phyloP scores from a whole-genome alignment of 352 stramenopile genomes.

The Pythium diclinum region DNA sequence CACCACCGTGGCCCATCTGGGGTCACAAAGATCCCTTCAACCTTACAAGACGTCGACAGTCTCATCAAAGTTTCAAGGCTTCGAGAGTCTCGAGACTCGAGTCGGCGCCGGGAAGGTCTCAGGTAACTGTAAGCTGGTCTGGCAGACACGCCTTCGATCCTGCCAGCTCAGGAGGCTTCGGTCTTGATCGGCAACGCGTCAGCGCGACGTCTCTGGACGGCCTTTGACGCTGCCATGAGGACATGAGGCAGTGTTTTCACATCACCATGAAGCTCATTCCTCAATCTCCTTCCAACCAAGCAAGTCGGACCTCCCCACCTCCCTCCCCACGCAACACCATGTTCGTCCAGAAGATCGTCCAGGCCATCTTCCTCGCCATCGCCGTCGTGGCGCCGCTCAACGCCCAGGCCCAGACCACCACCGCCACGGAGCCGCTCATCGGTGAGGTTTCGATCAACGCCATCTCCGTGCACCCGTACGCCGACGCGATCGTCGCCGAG shows the following conservation, averaged over 20 bases:
- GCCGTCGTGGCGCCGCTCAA: constrained; percentile 6
- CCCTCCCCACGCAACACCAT: constrained; percentile 6
- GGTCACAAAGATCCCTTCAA: too few relatives aligned
- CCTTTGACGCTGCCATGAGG: neutral
- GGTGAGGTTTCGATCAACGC: constrained; percentile 28
- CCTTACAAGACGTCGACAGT: too few relatives aligned
- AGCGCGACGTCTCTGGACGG: too few relatives aligned
- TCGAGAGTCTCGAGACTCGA: too few relatives aligned
- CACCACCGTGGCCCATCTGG: neutral
- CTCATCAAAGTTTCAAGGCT: too few relatives aligned
- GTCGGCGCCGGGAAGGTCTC: too few relatives aligned
- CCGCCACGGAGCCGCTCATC: constrained; percentile 20
- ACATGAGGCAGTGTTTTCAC: neutral
- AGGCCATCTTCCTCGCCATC: constrained; percentile 13
- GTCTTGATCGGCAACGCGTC: too few relatives aligned
- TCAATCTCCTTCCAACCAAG: constrained; percentile 18
- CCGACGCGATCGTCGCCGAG: constrained; percentile 29
- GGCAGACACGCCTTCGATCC: too few relatives aligned
- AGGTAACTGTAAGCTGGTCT: too few relatives aligned
- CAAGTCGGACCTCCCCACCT: constrained; percentile 8
- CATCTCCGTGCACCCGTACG: constrained; percentile 21
- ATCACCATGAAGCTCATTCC: constrained; percentile 13
- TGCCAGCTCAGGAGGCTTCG: too few relatives aligned
- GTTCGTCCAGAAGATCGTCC: constrained; percentile 27
- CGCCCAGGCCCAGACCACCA: constrained; percentile 1